Conservation (phyloP, 2,329 filamentous ascomycete species). For the Fusarium globosum region DNA sequence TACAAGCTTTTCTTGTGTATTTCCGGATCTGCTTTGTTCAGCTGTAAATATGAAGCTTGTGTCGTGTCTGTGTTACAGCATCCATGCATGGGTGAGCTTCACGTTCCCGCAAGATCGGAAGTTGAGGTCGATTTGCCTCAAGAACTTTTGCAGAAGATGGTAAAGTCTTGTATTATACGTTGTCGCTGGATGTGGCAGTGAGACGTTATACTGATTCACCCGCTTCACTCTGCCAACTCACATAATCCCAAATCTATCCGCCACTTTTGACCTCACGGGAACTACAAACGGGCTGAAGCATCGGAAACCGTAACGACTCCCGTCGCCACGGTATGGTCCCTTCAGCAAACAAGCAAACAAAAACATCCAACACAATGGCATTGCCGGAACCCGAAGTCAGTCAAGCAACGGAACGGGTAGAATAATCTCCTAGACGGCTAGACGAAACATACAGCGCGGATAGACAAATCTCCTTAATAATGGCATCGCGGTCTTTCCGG, state of each 20-base stretch:
- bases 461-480: slow-evolving; percentile 25
- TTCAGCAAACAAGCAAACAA: not conserved
- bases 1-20: not conserved
- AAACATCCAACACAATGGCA: not conserved
- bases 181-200: slow-evolving; percentile 20
- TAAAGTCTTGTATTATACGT: not conserved
- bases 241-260: not conserved
- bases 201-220: slow-evolving; percentile 27
- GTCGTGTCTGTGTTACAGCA: slow-evolving; percentile 21
- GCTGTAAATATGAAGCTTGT: slow-evolving; percentile 22
- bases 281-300: slow-evolving; percentile 4
- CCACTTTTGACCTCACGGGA: not conserved
- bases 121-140: not conserved
- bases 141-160: slow-evolving; percentile 8
- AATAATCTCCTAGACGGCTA: slow-evolving; percentile 23
- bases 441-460: slow-evolving; percentile 27
- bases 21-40: not conserved
- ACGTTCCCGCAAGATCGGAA: slow-evolving; percentile 10
- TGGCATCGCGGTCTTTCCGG: slow-evolving; percentile 11
- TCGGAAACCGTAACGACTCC: not conserved
- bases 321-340: not conserved
- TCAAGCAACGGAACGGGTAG: not conserved
- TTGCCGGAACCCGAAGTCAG: slow-evolving; percentile 3
- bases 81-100: not conserved
- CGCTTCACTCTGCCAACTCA: not conserved